Evolutionary conservation across 129 eudicot species (phyloP), one percentile per base, ranked within the genome.

Genomic region (Artemisia argyi): DNA sequence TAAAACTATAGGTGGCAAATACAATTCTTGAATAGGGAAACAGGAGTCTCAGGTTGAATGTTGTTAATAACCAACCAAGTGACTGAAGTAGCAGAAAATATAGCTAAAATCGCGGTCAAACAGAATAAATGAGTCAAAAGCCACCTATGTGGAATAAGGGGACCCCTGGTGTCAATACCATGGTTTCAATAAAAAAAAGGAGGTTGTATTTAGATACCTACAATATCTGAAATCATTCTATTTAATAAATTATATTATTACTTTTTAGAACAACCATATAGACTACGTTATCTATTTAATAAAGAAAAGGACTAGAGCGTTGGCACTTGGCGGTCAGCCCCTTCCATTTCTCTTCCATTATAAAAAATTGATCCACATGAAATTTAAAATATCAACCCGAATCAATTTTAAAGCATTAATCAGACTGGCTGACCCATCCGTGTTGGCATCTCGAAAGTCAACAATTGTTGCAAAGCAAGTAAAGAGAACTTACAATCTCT

Each of bases 401-500:
- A 71, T 14, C 61, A 39, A 39, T 28, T 57, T 39, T 71, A 42
- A 69, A 16, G 32, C 11, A 10, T 42, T 55, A 70, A 65, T 39
- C 66, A 57, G 28, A 60, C 46, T 5, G 1, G 39, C 18, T 26
- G 11, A 28, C 66, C 66, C 47, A 5, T 49, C 57, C 19, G 17
- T 42, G 57, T 71, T 59, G 39, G 47, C 66, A 71, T 65, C 60
- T 56, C 44, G 11, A 57, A 39, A 39, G 44, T 19, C 14, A 44
- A 60, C 28, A 12, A 32, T 12, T 73, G 19, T 56, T 73, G 39
- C 14, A 71, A 67, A 20, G 49, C 69, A 72, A 30, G 15, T 44
- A 10, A 44, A 65, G n/a, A 20, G 32, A 66, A 28, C 65, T 86
- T 65, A 83, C 91, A 74, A 60, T 71, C 66, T 79, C 70, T 57